A percentile compares a stretch with the other conserved stretches of the same genome.
Evolutionary conservation across 306 rosid species (phyloP).

Genomic region (Rosa multiflora): DNA sequence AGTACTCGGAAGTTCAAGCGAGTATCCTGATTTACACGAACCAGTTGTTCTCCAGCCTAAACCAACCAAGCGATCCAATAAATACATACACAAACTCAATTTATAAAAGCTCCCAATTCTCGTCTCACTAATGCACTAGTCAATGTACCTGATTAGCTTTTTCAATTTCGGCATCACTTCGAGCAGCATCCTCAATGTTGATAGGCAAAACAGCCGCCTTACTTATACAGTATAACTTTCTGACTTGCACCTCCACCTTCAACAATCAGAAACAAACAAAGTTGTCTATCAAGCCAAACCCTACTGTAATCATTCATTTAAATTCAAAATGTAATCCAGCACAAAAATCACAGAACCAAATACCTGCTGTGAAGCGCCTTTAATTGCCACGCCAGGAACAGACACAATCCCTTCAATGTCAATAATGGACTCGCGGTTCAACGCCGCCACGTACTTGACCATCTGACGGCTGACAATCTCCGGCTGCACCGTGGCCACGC

Average conservation of each 20-base stretch:
- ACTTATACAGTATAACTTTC: slow-evolving; percentile 59
- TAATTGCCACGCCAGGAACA: slow-evolving; percentile 57
- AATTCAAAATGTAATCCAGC: background rate
- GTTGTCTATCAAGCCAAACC: background rate
- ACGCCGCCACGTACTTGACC: slow-evolving; percentile 68
- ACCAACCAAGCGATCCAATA: slow-evolving; percentile 20
- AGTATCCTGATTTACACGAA: slow-evolving; percentile 90
- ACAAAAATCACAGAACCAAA: background rate
- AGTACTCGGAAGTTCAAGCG: slow-evolving; percentile 70
- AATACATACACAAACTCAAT: slow-evolving; percentile 14
- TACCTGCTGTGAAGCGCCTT: slow-evolving; percentile 87
- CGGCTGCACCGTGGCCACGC: slow-evolving; percentile 65
- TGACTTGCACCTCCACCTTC: slow-evolving; percentile 90
- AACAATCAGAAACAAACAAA: slow-evolving; percentile 2
- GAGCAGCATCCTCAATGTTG: slow-evolving; percentile 82
- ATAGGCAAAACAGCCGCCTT: slow-evolving; percentile 76
- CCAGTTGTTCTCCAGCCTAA: slow-evolving; percentile 82
- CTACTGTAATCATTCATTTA: background rate
- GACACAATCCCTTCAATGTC: slow-evolving; percentile 74
- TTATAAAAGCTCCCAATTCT: background rate
- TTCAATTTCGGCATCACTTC: slow-evolving; percentile 78
- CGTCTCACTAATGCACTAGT: background rate
- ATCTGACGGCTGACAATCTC: slow-evolving; percentile 74
- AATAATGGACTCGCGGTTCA: slow-evolving; percentile 79
- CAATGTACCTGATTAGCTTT: slow-evolving; percentile 59